These are phyloP conservation scores for Discostella stelligera DNA, from an alignment of 352 stramenopile genomes.

Conservation along the genomic window DNA sequence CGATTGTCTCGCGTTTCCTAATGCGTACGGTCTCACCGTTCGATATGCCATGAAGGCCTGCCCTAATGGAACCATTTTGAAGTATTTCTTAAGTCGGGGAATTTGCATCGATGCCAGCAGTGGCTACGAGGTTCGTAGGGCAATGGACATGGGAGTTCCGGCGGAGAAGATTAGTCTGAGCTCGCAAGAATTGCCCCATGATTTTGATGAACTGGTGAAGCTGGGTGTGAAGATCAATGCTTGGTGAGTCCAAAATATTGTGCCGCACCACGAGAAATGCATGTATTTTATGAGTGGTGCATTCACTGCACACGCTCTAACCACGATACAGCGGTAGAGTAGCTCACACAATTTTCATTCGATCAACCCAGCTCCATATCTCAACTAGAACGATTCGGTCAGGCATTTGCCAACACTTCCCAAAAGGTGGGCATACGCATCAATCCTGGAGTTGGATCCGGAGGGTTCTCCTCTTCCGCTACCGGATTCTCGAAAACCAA, in stretches of 20 bases:
- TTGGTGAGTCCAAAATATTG: constrained; percentile 71
- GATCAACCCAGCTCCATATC: constrained; percentile 71
- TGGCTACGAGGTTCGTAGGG: constrained; percentile 84
- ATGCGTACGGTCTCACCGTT: constrained; percentile 86
- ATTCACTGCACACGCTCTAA: constrained; percentile 2
- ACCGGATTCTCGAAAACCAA: constrained; percentile 85
- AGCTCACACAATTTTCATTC: background rate
- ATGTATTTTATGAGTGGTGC: background rate
- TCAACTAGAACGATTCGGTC: constrained; percentile 84
- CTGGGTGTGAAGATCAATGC: constrained; percentile 88
- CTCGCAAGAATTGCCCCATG: constrained; percentile 85
- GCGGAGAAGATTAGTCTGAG: constrained; percentile 84
- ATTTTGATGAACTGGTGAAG: constrained; percentile 85
- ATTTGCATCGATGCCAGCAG: constrained; percentile 88
- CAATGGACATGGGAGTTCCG: constrained; percentile 81
- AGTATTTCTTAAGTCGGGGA: constrained; percentile 82
- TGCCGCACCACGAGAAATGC: background rate
- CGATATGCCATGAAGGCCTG: constrained; percentile 89
- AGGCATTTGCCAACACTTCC: constrained; percentile 74
- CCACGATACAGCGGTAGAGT: too few species aligned
- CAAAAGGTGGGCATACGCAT: constrained; percentile 86
- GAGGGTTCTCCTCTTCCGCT: constrained; percentile 83
- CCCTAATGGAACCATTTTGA: constrained; percentile 85
- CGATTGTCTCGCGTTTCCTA: constrained; percentile 85
- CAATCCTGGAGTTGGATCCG: constrained; percentile 87